Evolutionary conservation across 23 red algal genomes (phyloP), one percentile per base, ranked within the genome.

Genomic region (Gracilaria caudata): DNA sequence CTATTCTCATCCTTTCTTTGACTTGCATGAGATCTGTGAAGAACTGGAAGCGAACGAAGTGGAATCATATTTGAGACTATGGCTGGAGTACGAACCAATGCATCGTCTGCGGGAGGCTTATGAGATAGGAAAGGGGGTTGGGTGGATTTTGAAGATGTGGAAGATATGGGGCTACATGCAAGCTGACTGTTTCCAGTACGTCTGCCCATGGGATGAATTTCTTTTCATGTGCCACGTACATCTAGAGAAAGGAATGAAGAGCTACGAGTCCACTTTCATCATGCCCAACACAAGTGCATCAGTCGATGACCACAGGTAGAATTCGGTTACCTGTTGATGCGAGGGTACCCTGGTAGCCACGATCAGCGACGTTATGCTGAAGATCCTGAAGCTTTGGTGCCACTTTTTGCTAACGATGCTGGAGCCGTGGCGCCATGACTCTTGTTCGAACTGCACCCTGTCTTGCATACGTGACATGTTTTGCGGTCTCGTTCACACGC

Each of bases 21-120:
- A 68, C 64, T 68, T 68, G 64, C 64, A 68, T 37, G 64, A 68
- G 36, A 68, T 68, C 4, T 39, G 36, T 39, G 64, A 68, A 39
- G 64, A 68, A 39, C 10, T 53, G 13, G 49, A 53, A 53, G 49
- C 49, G 49, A 7, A 53, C 49, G 49, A 53, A 53, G 49, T 53
- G 49, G 49, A 53, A 53, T 53, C 49, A 21, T 68, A 68, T 68
- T 39, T 68, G 36, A 39, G 36, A 39, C 30, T 68, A 21, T 68
- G 64, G 64, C 30, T 34, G 64, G 64, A 68, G 36, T 68, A 68
- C 21, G 64, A 68, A 39, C 64, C 64, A 68, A 39, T 68, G 36
- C 32, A 68, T 34, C 64, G 7, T 37, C 36, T 34, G 30, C 32
- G 36, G 64, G 64, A 68, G 36, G 32, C 36, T 34, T 68, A 68